Evolutionary conservation across 2,329 filamentous ascomycete species (phyloP), one percentile per base, ranked within the genome.

Genomic region (Colletotrichum sansevieriae): DNA sequence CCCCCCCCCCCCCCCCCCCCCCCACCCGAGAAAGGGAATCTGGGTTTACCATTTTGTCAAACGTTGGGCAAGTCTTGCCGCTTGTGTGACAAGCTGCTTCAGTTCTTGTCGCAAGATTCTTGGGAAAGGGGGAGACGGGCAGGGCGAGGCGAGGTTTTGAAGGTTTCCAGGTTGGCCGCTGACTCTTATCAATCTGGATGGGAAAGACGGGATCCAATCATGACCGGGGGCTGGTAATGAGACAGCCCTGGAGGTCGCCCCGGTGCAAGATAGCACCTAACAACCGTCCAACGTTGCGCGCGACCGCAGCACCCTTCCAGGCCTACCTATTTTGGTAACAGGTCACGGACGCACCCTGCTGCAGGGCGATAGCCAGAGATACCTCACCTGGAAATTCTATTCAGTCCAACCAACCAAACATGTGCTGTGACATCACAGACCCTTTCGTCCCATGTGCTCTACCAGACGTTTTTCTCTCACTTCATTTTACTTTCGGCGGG

Each of bases 361-460:
- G 37, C 37, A 39, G 37, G 8, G 37, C 37, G 12, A 39, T 11
- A 39, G 4, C 10, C 25, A 13, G 22, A 22, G 22, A 22, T 22
- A 29, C 29, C 29, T 29, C 25, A 25, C 25, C 29, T 29, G 29
- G 29, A 2, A 9, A 8, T 29, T 29, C 29, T 7, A 29, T 8
- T 2, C 29, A 9, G 29, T 29, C 29, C 29, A 8, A 29, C 37
- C 37, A 39, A 39, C 37, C 37, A 39, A 39, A 39, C 49, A 51
- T 51, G 57, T 60, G 20, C 35, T 12, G 47, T 62, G 59, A 62
- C 59, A 62, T 54, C 59, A 62, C 59, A 39, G 9, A 11, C 12
- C 55, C 41, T 20, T 9, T 46, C 25, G 59, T 62, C 59, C 59
- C 47, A 39, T 62, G 25, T 25, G 59, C 35, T 35, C 59, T 43